These are phyloP conservation scores for Myxozyma neglecta DNA, from an alignment of 805 yeast species.

Conservation along the genomic window DNA sequence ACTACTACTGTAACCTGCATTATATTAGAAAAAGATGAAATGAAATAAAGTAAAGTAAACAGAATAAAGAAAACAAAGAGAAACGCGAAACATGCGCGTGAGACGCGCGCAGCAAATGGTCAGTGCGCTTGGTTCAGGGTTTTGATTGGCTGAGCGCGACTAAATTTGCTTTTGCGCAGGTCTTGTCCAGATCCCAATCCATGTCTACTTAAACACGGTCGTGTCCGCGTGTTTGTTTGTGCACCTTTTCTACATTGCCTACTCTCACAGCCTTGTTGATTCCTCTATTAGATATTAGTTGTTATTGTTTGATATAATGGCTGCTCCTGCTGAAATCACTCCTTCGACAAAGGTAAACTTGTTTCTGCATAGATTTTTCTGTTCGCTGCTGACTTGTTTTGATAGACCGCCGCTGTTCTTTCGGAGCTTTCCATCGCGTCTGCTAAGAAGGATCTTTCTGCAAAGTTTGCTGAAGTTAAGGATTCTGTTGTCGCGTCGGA, in stretches of 20 bases:
- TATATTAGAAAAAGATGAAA: background rate
- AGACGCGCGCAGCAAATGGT: constrained; percentile 8
- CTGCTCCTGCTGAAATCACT: constrained; percentile 20
- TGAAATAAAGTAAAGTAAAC: background rate
- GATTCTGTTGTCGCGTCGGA: constrained; percentile 6
- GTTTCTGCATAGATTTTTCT: background rate
- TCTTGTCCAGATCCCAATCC: background rate
- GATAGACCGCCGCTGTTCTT: constrained; percentile 28
- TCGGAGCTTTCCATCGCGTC: constrained; percentile 28
- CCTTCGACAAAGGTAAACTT: constrained; percentile 30
- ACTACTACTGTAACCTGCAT: background rate
- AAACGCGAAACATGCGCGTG: constrained; percentile 18
- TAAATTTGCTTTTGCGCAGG: constrained; percentile 9
- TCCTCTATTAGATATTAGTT: background rate
- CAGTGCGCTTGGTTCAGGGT: background rate
- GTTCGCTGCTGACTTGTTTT: background rate
- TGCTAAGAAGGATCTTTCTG: constrained; percentile 26
- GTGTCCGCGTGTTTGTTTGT: background rate
- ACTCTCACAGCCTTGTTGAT: background rate
- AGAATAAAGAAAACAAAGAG: background rate
- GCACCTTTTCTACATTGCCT: background rate
- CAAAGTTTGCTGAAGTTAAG: constrained; percentile 9
- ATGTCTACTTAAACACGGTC: constrained; percentile 5
- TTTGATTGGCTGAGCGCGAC: constrained; percentile 12
- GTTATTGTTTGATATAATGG: constrained; percentile 7